Evolutionary conservation across 495 filamentous ascomycete genomes (phyloP).

Genomic region (Parathielavia appendiculata): DNA sequence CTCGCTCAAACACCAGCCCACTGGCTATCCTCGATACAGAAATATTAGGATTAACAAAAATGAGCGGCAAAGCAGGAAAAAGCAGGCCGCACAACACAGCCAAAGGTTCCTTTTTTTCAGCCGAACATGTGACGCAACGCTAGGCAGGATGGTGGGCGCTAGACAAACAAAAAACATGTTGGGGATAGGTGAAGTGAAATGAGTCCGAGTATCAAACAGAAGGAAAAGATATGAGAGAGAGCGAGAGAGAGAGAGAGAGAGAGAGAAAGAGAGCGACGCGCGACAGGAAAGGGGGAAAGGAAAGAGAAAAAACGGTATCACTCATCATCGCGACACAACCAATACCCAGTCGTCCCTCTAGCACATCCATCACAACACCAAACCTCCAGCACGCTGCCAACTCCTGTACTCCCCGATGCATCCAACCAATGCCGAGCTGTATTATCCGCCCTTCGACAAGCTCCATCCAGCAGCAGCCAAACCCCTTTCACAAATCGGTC

Average conservation of each 20-base stretch:
- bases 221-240: background rate
- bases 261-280: background rate
- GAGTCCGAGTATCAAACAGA: background rate
- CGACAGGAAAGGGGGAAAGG: background rate
- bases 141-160: background rate
- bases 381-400: background rate
- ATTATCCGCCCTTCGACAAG: too few species aligned
- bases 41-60: conserved; percentile 19
- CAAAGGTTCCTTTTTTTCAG: too few species aligned
- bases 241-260: conserved; percentile 2
- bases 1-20: background rate
- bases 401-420: too few species aligned
- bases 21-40: background rate
- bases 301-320: conserved; percentile 19
- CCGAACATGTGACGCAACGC: too few species aligned
- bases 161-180: background rate
- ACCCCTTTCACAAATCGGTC: too few species aligned
- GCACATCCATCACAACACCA: background rate
- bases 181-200: background rate
- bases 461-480: too few species aligned
- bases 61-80: background rate
- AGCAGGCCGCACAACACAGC: too few species aligned
- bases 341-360: background rate
- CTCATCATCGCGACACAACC: conserved; percentile 14
- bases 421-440: too few species aligned